These are phyloP conservation scores for Kwoniella botswanensis DNA, from an alignment of 768 basidiomycete genomes.

Conservation along the genomic window DNA sequence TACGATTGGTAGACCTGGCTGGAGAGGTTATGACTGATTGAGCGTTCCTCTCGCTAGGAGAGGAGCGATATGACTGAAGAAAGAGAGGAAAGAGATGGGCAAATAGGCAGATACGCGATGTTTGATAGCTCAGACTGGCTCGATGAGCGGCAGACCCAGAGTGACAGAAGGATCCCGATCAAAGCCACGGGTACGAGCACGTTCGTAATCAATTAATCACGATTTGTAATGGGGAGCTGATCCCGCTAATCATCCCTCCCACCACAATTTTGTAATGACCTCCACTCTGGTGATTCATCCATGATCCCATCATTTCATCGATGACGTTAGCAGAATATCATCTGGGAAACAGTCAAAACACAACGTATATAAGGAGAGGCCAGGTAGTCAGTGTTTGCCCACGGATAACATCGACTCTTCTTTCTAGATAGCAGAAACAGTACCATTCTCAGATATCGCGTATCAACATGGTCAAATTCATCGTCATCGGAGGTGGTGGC, in stretches of 20 bases:
- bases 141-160: too few species aligned
- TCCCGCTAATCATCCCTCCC: conserved; percentile 13
- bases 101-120: not conserved
- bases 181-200: conserved; percentile 8
- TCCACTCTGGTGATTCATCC: conserved; percentile 20
- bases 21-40: not conserved
- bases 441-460: too few species aligned
- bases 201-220: conserved; percentile 12
- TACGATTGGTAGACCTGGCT: not conserved
- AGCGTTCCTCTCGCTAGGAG: conserved; percentile 20
- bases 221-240: not conserved
- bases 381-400: not conserved
- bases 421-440: too few species aligned
- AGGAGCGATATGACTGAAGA: conserved; percentile 17
- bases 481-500: conserved; percentile 55
- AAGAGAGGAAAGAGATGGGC: not conserved
- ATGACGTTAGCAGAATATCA: not conserved
- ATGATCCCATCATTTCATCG: not conserved
- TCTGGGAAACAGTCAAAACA: too few species aligned
- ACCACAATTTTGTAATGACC: conserved; percentile 1
- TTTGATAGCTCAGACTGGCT: not conserved
- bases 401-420: too few species aligned
- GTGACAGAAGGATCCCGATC: not conserved
- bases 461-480: conserved; percentile 41
- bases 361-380: not conserved